A percentile compares a stretch with the other conserved stretches of the same genome.
These are phyloP conservation scores for Poterioochromonas sp. DNA, from an alignment of 352 stramenopile species.

Conservation along the genomic window DNA sequence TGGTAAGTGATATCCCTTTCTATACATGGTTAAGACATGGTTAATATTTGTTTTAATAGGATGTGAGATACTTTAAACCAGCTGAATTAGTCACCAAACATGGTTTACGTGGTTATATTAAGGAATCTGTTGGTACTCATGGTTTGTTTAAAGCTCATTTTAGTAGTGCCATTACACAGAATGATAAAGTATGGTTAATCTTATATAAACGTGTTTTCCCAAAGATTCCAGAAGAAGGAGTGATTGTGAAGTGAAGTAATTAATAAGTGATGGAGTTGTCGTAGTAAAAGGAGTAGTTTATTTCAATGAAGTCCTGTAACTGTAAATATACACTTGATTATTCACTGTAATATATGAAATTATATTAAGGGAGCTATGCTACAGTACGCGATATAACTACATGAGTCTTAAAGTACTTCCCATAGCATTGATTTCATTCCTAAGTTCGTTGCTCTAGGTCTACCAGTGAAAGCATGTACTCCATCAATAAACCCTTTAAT, in stretches of 20 bases:
- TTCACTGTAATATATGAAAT: too few relatives aligned
- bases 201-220: constrained; percentile 99
- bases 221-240: constrained; percentile 64
- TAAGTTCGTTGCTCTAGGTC: not conserved
- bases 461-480: not conserved
- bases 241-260: too few relatives aligned
- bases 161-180: constrained; percentile 95
- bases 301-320: too few relatives aligned
- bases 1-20: constrained; percentile 47
- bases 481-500: constrained; percentile 12
- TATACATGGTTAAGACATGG: not conserved
- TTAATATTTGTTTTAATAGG: not conserved
- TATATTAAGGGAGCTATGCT: too few relatives aligned
- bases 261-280: too few relatives aligned
- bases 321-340: too few relatives aligned
- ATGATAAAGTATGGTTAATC: constrained; percentile 95
- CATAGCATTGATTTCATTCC: constrained; percentile 11
- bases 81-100: constrained; percentile 94
- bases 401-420: too few relatives aligned
- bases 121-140: constrained; percentile 93
- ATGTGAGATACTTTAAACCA: constrained; percentile 86
- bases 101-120: constrained; percentile 93
- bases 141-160: constrained; percentile 98
- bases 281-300: too few relatives aligned
- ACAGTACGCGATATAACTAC: too few relatives aligned